Evolutionary conservation across 768 basidiomycete genomes (phyloP).

Genomic region (Panellus pusillus): DNA sequence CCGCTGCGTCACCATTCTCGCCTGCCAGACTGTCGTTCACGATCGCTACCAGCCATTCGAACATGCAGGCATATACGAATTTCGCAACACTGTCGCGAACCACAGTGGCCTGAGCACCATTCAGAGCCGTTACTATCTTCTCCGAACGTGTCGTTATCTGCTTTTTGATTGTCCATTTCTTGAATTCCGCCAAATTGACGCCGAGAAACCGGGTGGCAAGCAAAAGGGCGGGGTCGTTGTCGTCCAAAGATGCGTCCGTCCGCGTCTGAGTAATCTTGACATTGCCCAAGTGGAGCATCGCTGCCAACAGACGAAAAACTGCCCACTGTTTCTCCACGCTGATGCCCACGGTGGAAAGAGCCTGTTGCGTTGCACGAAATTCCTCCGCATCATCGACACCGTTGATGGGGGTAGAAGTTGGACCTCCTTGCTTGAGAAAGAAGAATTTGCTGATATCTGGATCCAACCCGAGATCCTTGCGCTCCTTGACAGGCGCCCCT

Average conservation of each 20-base stretch:
- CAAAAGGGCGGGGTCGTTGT: constrained; percentile 75
- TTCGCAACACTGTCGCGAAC: constrained; percentile 97
- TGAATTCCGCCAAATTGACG: constrained; percentile 88
- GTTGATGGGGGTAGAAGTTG: constrained; percentile 78
- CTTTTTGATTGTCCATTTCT: constrained; percentile 98
- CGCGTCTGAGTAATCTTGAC: constrained; percentile 84
- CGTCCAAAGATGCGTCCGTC: constrained; percentile 81
- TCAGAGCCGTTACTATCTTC: constrained; percentile 90
- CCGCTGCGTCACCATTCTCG: constrained; percentile 89
- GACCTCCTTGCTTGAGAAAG: constrained; percentile 92
- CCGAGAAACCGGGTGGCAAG: constrained; percentile 90
- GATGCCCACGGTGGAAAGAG: constrained; percentile 95
- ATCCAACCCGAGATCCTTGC: constrained; percentile 91
- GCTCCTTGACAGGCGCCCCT: constrained; percentile 92
- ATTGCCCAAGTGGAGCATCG: constrained; percentile 96
- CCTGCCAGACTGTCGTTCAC: constrained; percentile 97
- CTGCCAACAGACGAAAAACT: constrained; percentile 91
- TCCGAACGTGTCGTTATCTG: constrained; percentile 93
- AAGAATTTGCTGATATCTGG: constrained; percentile 83
- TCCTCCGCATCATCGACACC: constrained; percentile 98
- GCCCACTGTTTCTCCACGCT: constrained; percentile 98
- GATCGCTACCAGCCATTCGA: constrained; percentile 97
- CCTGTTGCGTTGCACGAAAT: constrained; percentile 90
- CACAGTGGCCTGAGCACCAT: constrained; percentile 84
- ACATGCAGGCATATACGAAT: constrained; percentile 97